Conservation (phyloP, 352 stramenopile genomes). For the Pythium aphanidermatum region DNA sequence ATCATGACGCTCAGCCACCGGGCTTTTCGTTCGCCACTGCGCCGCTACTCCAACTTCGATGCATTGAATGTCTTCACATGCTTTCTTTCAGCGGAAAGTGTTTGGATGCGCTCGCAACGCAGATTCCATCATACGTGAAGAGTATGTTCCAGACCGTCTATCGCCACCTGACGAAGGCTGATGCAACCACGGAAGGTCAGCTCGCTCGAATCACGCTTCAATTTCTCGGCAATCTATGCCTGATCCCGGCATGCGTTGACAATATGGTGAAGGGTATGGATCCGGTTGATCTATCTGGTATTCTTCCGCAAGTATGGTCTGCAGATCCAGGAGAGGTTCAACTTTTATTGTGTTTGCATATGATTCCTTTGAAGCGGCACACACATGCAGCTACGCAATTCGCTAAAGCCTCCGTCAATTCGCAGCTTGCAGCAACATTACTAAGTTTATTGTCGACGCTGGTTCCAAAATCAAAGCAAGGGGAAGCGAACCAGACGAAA, state of each 20-base stretch:
- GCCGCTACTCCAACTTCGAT: conserved; percentile 72
- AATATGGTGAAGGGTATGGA: conserved; percentile 87
- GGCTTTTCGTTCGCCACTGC: conserved; percentile 73
- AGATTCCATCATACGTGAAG: conserved; percentile 79
- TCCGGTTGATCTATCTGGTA: conserved; percentile 51
- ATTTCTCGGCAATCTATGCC: conserved; percentile 76
- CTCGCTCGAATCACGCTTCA: conserved; percentile 75
- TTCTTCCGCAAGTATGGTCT: conserved; percentile 73
- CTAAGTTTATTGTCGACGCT: conserved; percentile 77
- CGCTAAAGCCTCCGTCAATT: conserved; percentile 72
- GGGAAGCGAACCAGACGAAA: conserved; percentile 76
- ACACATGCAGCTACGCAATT: conserved; percentile 82
- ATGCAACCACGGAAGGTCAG: conserved; percentile 78
- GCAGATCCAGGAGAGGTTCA: conserved; percentile 79
- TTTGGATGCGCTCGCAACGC: conserved; percentile 63
- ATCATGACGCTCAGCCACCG: conserved; percentile 77
- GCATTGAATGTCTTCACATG: conserved; percentile 83
- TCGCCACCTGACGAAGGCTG: conserved; percentile 66
- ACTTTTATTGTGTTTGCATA: conserved; percentile 78
- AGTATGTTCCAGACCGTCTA: conserved; percentile 83
- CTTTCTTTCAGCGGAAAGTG: conserved; percentile 84
- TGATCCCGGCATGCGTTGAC: conserved; percentile 83
- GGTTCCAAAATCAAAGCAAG: conserved; percentile 74
- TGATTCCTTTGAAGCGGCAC: conserved; percentile 85
- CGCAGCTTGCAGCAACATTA: conserved; percentile 67